Base-by-base conservation (phyloP, 805 yeast genomes). In the Tanozyma kutaoensis region DNA sequence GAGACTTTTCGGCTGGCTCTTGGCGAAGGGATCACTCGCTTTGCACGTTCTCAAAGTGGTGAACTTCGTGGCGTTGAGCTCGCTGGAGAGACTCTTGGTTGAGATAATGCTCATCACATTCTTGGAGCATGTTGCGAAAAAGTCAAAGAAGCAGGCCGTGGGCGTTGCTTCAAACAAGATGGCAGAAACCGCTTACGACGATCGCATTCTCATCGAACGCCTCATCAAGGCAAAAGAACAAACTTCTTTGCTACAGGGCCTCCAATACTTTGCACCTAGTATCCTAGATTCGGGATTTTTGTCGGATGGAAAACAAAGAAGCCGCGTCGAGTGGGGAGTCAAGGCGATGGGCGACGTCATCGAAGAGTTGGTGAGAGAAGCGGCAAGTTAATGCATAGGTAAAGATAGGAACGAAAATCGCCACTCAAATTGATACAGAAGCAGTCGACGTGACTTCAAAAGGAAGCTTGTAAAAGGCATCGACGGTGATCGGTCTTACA, bases 61-160 rank as follows among this genome's bases (percentile, higher is more conserved):
- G 18, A 79, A 88, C 38, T 76, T 86, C 32, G 50, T 86, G 30
- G 69, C 84, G 0, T 69, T 74, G 1, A 53, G 79, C 9, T 60
- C 64, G 14, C 86, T 81, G 35, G 62, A 74, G 2, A 62, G 62
- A 21, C 48, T 84, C 13, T 82, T 88, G 40, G 33, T 82, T 36
- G 95, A 88, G 43, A 64, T 84, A 16, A 48, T 81, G 27, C 49
- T 86, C 28, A 76, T 78, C 15, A 70, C 77, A 5, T 60, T 84
- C 36, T 59, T 81, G 22, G 76, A 79, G 32, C 55, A 58, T 11
- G 39, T 78, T 7, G 93, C 72, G 8, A 76, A 72, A 44, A 68
- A 66, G 39, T 69, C 78, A 1, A 80, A 73, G 40, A 40, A 46
- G 11, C 61, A 55, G 32, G 45, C 56, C 1, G 53, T 57, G 30